A percentile compares a stretch with the other conserved stretches of the same genome.
phyloP scores from a whole-genome alignment of 352 stramenopile species.

The Pythium aquatile region DNA sequence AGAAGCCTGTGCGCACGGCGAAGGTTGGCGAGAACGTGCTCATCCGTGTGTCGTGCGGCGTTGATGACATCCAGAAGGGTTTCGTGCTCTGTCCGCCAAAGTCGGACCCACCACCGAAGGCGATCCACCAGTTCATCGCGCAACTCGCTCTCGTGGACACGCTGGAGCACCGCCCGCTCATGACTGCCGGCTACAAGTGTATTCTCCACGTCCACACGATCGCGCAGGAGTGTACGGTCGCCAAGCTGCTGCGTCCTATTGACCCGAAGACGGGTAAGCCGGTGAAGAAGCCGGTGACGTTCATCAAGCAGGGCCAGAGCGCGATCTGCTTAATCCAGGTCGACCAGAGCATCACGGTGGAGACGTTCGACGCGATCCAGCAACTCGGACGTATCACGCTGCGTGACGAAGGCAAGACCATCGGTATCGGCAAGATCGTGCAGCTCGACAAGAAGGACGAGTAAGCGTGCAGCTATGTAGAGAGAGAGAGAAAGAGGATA shows the following conservation, averaged over 20 bases:
- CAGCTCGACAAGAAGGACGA: constrained; percentile 85
- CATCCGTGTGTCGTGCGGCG: constrained; percentile 90
- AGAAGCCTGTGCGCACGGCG: constrained; percentile 91
- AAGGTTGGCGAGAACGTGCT: constrained; percentile 98
- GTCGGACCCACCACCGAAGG: constrained; percentile 45
- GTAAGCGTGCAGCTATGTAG: not conserved
- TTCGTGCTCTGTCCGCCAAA: constrained; percentile 92
- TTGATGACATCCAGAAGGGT: constrained; percentile 87
- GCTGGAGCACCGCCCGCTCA: constrained; percentile 95
- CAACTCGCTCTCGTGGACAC: constrained; percentile 96
- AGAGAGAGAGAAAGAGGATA: too few relatives aligned
- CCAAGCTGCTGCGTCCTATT: constrained; percentile 89
- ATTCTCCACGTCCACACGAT: constrained; percentile 98
- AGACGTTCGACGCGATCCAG: constrained; percentile 94
- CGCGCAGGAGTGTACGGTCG: constrained; percentile 94
- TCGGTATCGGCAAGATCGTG: constrained; percentile 97
- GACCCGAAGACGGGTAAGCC: constrained; percentile 90
- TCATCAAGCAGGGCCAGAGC: constrained; percentile 94
- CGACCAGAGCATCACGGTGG: constrained; percentile 92
- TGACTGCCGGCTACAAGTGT: constrained; percentile 97
- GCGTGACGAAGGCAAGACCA: constrained; percentile 98
- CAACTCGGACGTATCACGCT: constrained; percentile 98
- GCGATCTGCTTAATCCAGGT: constrained; percentile 94
- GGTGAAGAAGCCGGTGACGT: constrained; percentile 92
- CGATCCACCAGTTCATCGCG: constrained; percentile 84